Conservation (phyloP, 208 protist genomes). For the Leishmania aethiopica region DNA sequence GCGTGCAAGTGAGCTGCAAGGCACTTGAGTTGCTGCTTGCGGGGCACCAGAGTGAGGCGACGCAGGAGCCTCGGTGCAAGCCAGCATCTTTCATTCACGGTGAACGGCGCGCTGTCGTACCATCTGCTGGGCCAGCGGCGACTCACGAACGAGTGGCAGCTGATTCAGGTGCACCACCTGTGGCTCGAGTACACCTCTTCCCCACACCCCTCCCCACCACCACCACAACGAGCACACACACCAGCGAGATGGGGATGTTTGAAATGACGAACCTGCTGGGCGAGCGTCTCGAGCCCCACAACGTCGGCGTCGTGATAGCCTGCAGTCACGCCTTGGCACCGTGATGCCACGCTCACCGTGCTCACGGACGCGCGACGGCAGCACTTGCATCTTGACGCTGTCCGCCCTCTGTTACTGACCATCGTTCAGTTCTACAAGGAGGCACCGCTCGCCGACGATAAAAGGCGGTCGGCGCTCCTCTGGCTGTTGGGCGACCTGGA, state of each 20-base stretch:
- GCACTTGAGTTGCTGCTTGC: too few species aligned
- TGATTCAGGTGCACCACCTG: too few species aligned
- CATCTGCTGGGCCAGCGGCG: too few species aligned
- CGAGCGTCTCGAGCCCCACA: constrained; percentile 82
- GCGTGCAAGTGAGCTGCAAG: too few species aligned
- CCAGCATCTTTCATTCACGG: too few species aligned
- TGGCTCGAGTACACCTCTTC: too few species aligned
- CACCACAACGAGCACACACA: neutral
- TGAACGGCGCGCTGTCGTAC: too few species aligned
- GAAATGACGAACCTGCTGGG: constrained; percentile 95
- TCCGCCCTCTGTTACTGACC: constrained; percentile 46
- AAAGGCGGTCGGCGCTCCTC: constrained; percentile 65
- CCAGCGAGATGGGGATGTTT: constrained; percentile 87
- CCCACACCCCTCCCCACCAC: neutral
- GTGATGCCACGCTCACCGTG: constrained; percentile 60
- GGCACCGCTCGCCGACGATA: constrained; percentile 52
- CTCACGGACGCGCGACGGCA: constrained; percentile 84
- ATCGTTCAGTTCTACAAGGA: constrained; percentile 49
- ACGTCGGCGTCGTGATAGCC: constrained; percentile 89
- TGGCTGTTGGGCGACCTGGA: constrained; percentile 94
- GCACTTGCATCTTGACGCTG: constrained; percentile 55
- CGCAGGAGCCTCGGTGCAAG: too few species aligned
- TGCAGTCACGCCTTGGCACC: constrained; percentile 17
- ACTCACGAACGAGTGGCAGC: too few species aligned
- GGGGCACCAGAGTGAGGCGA: too few species aligned